These are phyloP conservation scores for Albugo laibachii DNA, from an alignment of 352 stramenopile species.

Conservation along the genomic window DNA sequence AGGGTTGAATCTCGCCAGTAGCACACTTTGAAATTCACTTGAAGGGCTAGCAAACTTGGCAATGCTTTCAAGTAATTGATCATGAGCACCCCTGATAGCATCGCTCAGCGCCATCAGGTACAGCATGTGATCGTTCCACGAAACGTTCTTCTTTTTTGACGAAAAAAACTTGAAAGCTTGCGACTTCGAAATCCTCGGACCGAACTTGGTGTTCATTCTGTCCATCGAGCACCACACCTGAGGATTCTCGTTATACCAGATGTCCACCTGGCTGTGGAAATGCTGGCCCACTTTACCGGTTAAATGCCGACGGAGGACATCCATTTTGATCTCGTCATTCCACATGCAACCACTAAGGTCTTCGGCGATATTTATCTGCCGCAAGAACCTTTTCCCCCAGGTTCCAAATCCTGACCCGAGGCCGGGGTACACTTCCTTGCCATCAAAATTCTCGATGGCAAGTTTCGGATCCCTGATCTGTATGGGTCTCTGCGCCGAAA, in stretches of 20 bases:
- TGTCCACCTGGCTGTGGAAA: background rate
- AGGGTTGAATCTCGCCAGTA: too few species aligned
- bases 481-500: too few species aligned
- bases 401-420: too few species aligned
- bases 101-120: background rate
- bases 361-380: too few species aligned
- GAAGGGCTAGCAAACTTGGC: conserved; percentile 5
- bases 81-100: background rate
- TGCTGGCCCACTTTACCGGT: background rate
- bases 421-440: too few species aligned
- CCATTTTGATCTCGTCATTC: background rate
- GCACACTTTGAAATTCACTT: conserved; percentile 1
- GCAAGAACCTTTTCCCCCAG: too few species aligned
- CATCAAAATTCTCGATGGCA: too few species aligned
- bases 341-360: background rate
- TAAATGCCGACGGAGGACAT: background rate
- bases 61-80: background rate
- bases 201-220: background rate
- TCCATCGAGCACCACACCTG: background rate
- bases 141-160: background rate
- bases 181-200: background rate
- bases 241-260: too few species aligned
- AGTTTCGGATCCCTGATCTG: too few species aligned
- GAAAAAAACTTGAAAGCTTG: background rate
- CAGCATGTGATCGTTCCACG: too few species aligned